Percentiles rank a stretch among this genome's conserved stretches.
Evolutionary conservation across 352 stramenopile genomes (phyloP).

Genomic region (Globisporangium sylvaticum): DNA sequence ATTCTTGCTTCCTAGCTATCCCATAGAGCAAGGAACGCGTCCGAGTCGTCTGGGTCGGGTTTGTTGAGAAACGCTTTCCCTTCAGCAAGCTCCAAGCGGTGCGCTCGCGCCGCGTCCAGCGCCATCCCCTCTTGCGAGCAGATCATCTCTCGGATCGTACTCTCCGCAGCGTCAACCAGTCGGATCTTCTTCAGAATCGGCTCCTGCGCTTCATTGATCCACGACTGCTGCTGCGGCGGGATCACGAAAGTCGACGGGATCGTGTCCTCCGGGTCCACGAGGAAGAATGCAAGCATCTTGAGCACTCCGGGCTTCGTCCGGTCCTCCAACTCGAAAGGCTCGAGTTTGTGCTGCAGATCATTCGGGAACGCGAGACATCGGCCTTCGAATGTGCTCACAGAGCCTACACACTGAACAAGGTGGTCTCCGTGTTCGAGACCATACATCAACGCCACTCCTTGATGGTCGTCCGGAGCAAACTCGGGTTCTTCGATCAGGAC

Average conservation of each 20-base stretch:
- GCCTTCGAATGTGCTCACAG: constrained; percentile 15
- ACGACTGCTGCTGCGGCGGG: constrained; percentile 34
- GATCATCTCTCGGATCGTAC: constrained; percentile 20
- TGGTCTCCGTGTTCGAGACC: constrained; percentile 18
- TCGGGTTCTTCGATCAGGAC: constrained; percentile 21
- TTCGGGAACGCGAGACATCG: constrained; percentile 43
- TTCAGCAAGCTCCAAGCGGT: constrained; percentile 24
- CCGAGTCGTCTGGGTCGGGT: not conserved
- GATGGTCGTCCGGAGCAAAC: constrained; percentile 26
- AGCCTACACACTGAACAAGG: constrained; percentile 25
- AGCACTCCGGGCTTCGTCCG: constrained; percentile 21
- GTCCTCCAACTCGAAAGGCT: constrained; percentile 40
- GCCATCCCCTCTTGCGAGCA: constrained; percentile 3
- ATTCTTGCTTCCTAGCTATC: not conserved
- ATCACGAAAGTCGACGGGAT: constrained; percentile 34
- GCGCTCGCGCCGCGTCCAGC: constrained; percentile 16
- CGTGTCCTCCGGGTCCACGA: constrained; percentile 29
- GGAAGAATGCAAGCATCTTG: constrained; percentile 49
- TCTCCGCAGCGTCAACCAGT: constrained; percentile 13
- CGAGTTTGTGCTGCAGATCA: constrained; percentile 33
- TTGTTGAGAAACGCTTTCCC: constrained; percentile 3
- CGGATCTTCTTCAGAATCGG: constrained; percentile 10
- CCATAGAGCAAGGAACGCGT: constrained; percentile 6
- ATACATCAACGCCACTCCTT: constrained; percentile 24
- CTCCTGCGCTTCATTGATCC: constrained; percentile 16